phyloP scores from a whole-genome alignment of 352 stramenopile species.

The Globisporangium alternatum region DNA sequence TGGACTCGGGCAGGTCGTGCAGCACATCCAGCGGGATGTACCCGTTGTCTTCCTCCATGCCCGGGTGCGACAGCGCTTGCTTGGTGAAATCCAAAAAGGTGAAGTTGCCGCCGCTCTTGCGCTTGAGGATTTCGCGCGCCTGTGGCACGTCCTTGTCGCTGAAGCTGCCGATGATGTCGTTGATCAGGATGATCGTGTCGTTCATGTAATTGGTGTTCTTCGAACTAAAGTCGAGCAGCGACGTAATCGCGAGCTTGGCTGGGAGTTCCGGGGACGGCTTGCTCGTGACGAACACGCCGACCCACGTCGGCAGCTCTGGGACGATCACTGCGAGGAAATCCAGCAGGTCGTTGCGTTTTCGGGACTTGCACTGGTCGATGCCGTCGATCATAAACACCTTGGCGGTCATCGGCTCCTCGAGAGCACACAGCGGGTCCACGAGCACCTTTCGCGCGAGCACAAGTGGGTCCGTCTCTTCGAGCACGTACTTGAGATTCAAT shows the following conservation, averaged over 20 bases:
- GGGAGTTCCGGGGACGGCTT: constrained; percentile 66
- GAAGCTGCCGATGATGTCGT: constrained; percentile 59
- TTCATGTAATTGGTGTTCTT: constrained; percentile 58
- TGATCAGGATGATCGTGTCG: constrained; percentile 50
- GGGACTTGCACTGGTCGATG: constrained; percentile 60
- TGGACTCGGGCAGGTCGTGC: constrained; percentile 68
- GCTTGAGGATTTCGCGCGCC: constrained; percentile 51
- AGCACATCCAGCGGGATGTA: constrained; percentile 58
- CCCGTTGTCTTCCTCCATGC: constrained; percentile 47
- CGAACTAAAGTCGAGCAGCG: constrained; percentile 68
- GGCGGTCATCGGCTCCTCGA: constrained; percentile 58
- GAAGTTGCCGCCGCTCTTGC: constrained; percentile 75
- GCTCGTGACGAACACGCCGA: constrained; percentile 67
- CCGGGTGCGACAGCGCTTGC: constrained; percentile 68
- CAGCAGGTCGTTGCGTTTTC: constrained; percentile 59
- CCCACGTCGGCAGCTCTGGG: constrained; percentile 62
- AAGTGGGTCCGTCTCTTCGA: constrained; percentile 69
- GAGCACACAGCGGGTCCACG: constrained; percentile 61
- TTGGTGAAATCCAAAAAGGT: constrained; percentile 80
- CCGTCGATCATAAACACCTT: constrained; percentile 75
- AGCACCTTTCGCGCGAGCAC: constrained; percentile 72
- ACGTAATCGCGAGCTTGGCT: constrained; percentile 57
- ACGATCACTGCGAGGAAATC: constrained; percentile 63
- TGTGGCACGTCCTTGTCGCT: constrained; percentile 35
- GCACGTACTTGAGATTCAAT: constrained; percentile 79